These are phyloP conservation scores for Pichia nakasei DNA, from an alignment of 805 yeast genomes.

Conservation along the genomic window DNA sequence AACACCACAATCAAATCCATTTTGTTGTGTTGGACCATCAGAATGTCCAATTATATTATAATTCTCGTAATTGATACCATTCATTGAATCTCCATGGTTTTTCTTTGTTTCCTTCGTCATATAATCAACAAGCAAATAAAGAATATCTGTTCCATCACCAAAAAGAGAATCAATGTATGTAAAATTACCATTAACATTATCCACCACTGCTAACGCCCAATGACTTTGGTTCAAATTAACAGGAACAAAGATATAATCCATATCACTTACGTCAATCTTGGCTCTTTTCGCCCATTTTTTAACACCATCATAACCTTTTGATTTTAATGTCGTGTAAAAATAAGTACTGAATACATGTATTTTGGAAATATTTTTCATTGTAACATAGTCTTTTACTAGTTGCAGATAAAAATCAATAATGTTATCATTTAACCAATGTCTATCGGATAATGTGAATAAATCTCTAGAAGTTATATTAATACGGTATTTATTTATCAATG, in stretches of 20 bases:
- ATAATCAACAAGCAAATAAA: constrained; percentile 48
- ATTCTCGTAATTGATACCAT: constrained; percentile 23
- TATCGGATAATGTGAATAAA: constrained; percentile 57
- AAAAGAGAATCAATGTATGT: constrained; percentile 72
- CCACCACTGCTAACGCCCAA: constrained; percentile 84
- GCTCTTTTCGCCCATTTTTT: constrained; percentile 77
- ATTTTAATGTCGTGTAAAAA: constrained; percentile 65
- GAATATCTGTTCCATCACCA: constrained; percentile 35
- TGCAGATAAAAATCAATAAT: constrained; percentile 76
- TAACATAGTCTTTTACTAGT: constrained; percentile 33
- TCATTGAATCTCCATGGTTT: constrained; percentile 30
- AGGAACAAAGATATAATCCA: constrained; percentile 70
- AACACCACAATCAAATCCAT: constrained; percentile 94
- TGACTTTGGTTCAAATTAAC: constrained; percentile 78
- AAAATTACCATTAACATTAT: constrained; percentile 50
- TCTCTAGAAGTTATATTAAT: constrained; percentile 64
- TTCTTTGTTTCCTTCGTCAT: constrained; percentile 60
- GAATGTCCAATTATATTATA: constrained; percentile 20
- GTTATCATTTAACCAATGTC: constrained; percentile 85
- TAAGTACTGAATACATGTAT: constrained; percentile 80
- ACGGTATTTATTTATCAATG: constrained; percentile 29
- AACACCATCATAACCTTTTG: constrained; percentile 74
- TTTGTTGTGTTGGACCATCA: constrained; percentile 69
- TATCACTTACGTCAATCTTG: constrained; percentile 52
- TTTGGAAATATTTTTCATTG: constrained; percentile 21